A percentile compares a stretch with the other conserved stretches of the same genome.
Conservation (phyloP, 2,329 filamentous ascomycete genomes). For the Tympanopsis confertula region DNA sequence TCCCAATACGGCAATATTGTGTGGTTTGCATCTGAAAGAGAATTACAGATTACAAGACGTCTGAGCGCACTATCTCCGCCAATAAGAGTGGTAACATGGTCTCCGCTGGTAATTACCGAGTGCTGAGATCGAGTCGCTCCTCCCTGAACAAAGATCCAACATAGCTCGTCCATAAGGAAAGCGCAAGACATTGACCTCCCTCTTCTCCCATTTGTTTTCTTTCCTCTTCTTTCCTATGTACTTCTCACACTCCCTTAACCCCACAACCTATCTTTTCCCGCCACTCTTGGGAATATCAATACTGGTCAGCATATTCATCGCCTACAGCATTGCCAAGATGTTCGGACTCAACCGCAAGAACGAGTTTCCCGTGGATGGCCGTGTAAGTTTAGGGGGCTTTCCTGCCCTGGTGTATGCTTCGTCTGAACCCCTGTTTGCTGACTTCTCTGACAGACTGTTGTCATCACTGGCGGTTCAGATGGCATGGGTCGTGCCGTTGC, state of each 20-base stretch:
- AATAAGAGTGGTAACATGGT: too few species aligned
- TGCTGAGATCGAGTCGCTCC: too few species aligned
- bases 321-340: conserved; percentile 3
- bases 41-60: too few species aligned
- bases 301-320: neutral
- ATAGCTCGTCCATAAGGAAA: neutral
- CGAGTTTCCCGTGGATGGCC: conserved; percentile 50
- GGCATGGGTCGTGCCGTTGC: conserved; percentile 56
- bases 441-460: conserved; percentile 37
- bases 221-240: neutral
- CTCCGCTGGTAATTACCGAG: too few species aligned
- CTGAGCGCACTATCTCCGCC: too few species aligned
- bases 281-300: neutral
- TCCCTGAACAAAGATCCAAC: too few species aligned
- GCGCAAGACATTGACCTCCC: too few species aligned
- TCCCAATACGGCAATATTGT: too few species aligned
- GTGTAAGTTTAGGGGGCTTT: conserved; percentile 23
- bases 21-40: too few species aligned
- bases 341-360: conserved; percentile 25
- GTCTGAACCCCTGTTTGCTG: conserved; percentile 6
- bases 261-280: neutral
- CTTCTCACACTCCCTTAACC: neutral
- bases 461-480: conserved; percentile 61
- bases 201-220: neutral
- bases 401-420: neutral